These are phyloP conservation scores for Teunomyces kruisii DNA, from an alignment of 805 yeast species.

Conservation along the genomic window DNA sequence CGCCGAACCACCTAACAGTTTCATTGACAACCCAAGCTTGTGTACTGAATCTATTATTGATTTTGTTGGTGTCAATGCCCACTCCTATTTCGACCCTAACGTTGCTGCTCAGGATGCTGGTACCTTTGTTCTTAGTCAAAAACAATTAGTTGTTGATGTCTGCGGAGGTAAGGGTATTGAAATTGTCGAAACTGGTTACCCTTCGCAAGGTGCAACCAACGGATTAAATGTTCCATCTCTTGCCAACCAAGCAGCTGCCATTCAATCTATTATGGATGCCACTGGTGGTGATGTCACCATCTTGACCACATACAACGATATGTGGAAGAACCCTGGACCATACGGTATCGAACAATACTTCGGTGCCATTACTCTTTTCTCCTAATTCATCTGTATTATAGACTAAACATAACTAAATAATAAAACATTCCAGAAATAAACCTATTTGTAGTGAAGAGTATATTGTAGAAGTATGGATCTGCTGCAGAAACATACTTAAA, in stretches of 20 bases:
- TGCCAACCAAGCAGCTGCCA: constrained; percentile 71
- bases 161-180: constrained; percentile 58
- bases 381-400: constrained; percentile 8
- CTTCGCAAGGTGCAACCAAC: constrained; percentile 67
- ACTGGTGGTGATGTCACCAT: constrained; percentile 65
- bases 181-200: constrained; percentile 90
- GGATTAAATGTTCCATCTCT: constrained; percentile 72
- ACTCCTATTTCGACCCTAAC: constrained; percentile 73
- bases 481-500: constrained; percentile 26
- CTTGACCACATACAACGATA: constrained; percentile 78
- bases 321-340: constrained; percentile 83
- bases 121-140: constrained; percentile 63
- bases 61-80: constrained; percentile 82
- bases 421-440: constrained; percentile 1
- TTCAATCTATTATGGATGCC: constrained; percentile 57
- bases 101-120: constrained; percentile 71
- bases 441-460: no score
- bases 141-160: constrained; percentile 47
- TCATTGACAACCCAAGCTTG: constrained; percentile 58
- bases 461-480: no score
- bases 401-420: not conserved
- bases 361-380: constrained; percentile 55
- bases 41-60: constrained; percentile 74
- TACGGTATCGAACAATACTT: constrained; percentile 86
- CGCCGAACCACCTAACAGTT: constrained; percentile 85